A percentile compares a stretch with the other conserved stretches of the same genome.
Conservation (phyloP, 805 yeast species). For the Candida sanyiensis region DNA sequence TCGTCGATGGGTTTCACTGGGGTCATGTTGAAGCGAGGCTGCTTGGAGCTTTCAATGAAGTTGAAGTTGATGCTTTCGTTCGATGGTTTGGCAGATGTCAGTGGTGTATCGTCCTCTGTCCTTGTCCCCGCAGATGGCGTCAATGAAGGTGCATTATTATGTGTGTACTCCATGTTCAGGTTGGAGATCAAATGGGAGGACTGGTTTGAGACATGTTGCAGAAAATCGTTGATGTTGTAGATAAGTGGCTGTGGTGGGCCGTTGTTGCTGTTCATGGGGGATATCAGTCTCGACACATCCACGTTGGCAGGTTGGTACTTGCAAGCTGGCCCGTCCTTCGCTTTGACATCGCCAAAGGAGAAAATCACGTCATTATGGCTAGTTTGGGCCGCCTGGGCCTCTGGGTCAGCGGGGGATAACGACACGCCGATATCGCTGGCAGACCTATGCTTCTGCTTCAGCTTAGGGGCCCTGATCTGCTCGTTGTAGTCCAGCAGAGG, state of each 20-base stretch:
- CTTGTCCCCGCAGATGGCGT: slow-evolving; percentile 1
- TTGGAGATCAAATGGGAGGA: slow-evolving; percentile 5
- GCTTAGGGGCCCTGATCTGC: slow-evolving; percentile 27
- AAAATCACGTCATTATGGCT: neutral
- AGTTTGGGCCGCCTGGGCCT: too few species aligned
- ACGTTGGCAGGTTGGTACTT: slow-evolving; percentile 22
- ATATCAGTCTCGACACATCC: slow-evolving; percentile 12
- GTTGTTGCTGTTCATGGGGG: slow-evolving; percentile 10
- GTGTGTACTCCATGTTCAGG: slow-evolving; percentile 9
- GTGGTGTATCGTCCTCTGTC: slow-evolving; percentile 11
- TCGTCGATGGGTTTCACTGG: slow-evolving; percentile 58
- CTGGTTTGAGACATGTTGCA: slow-evolving; percentile 5
- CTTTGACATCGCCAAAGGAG: neutral
- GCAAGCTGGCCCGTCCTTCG: slow-evolving; percentile 1
- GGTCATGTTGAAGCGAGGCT: slow-evolving; percentile 16
- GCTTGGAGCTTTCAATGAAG: slow-evolving; percentile 13
- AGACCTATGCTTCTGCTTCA: slow-evolving; percentile 9
- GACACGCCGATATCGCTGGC: slow-evolving; percentile 14
- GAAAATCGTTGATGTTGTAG: slow-evolving; percentile 11
- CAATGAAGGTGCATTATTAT: neutral
- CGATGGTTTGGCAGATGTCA: slow-evolving; percentile 21
- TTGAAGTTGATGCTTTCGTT: slow-evolving; percentile 18
- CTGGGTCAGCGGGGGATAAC: neutral
- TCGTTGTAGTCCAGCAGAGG: slow-evolving; percentile 25
- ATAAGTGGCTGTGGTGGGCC: slow-evolving; percentile 7